Conservation (phyloP, 352 stramenopile genomes). For the Globisporangium parvum region DNA sequence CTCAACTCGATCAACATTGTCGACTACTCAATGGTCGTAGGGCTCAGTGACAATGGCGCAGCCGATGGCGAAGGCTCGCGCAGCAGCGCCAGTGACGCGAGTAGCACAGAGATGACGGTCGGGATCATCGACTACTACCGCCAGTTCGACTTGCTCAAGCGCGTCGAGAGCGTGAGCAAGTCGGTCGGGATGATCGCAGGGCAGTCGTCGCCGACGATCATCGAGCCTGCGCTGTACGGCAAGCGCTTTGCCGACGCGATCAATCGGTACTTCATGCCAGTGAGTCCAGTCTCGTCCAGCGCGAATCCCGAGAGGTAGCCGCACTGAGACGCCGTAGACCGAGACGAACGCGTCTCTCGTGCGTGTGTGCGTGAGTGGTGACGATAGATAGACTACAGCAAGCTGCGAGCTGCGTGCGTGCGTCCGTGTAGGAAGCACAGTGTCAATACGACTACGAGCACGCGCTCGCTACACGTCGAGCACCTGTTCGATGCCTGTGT, state of each 20-base stretch:
- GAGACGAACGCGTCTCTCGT: background rate
- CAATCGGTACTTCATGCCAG: slow-evolving; percentile 96
- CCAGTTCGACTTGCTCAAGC: slow-evolving; percentile 98
- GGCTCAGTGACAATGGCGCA: slow-evolving; percentile 46
- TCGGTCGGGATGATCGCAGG: slow-evolving; percentile 98
- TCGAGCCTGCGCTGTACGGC: slow-evolving; percentile 95
- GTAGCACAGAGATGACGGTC: slow-evolving; percentile 85
- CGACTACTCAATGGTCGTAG: slow-evolving; percentile 98
- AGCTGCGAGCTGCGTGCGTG: too few species aligned
- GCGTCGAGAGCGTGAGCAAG: slow-evolving; percentile 98
- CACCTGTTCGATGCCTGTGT: too few species aligned
- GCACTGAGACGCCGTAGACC: background rate
- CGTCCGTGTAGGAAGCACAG: background rate
- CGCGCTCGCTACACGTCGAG: background rate
- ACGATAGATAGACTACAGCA: background rate
- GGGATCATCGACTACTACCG: slow-evolving; percentile 99
- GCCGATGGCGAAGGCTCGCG: background rate
- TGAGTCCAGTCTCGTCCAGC: slow-evolving; percentile 75
- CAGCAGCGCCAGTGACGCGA: slow-evolving; percentile 10
- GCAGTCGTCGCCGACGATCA: slow-evolving; percentile 96
- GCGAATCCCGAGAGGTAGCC: slow-evolving; percentile 22
- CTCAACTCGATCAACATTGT: slow-evolving; percentile 98
- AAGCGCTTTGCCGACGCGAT: slow-evolving; percentile 95
- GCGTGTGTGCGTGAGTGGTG: too few species aligned
- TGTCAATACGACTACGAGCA: background rate